Evolutionary conservation across 1,139 yeast genomes (phyloP).

Genomic region (Saccharomyces hybrid): DNA sequence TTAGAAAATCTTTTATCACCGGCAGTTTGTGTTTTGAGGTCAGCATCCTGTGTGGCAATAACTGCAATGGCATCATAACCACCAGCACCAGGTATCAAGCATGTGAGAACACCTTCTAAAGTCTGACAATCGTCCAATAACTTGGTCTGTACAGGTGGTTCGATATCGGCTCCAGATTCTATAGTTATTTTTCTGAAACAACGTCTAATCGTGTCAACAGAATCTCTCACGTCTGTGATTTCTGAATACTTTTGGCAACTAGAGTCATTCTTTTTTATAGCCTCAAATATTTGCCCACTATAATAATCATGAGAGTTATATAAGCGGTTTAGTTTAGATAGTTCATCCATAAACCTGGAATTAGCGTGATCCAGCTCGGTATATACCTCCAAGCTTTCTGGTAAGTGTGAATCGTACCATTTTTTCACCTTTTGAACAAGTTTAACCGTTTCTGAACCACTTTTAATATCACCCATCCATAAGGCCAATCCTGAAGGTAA

Average conservation of each 20-base stretch:
- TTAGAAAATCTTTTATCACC: conserved; percentile 31
- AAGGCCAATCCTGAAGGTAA: conserved; percentile 63
- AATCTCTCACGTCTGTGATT: conserved; percentile 27
- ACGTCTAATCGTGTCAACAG: conserved; percentile 45
- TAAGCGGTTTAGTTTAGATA: conserved; percentile 38
- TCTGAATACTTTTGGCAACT: conserved; percentile 8
- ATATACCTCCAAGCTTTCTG: conserved; percentile 48
- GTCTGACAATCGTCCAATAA: conserved; percentile 54
- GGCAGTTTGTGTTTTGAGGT: conserved; percentile 36
- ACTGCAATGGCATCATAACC: conserved; percentile 90
- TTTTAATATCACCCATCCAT: conserved; percentile 87
- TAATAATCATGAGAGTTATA: conserved; percentile 16
- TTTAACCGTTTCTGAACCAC: conserved; percentile 92
- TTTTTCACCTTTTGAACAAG: conserved; percentile 65
- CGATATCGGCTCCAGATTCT: conserved; percentile 73
- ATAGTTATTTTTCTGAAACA: conserved; percentile 53
- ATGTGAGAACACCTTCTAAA: conserved; percentile 75
- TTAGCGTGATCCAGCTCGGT: conserved; percentile 51
- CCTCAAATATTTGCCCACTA: background rate
- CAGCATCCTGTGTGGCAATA: conserved; percentile 46
- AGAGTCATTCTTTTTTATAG: conserved; percentile 25
- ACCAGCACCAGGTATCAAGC: conserved; percentile 98
- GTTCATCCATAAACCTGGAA: conserved; percentile 43
- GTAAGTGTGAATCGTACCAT: conserved; percentile 58
- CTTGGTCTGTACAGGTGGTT: conserved; percentile 68